Evolutionary conservation across 768 basidiomycete genomes (phyloP), one percentile per base, ranked within the genome.

Genomic region (Stropharia rugosoannulata): DNA sequence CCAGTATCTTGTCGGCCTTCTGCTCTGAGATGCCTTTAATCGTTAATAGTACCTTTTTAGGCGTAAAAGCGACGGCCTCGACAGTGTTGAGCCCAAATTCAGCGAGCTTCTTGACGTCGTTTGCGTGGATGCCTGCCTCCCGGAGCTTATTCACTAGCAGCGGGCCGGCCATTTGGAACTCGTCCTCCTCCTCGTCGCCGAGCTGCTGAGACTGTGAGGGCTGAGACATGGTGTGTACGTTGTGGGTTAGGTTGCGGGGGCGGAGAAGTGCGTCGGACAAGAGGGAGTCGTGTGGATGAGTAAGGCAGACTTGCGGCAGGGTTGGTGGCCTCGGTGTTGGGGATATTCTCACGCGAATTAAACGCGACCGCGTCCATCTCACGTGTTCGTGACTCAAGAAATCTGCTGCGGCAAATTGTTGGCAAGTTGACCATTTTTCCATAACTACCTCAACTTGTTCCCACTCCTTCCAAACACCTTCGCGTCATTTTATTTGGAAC

Each of bases 21-120:
- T 87, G 82, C 62, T 99, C 97, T 22, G 93, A 95, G 45, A 99
- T 97, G 9, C 97, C 97, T 71, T 98, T 98, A 63, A 98, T 95
- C 4, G 85, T 82, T 55, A 92, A 82, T 35, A 98, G 75, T 49
- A 79, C 79, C 76, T 98, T 98, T 82, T 98, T 97, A 12, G 96
- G 93, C 0, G 95, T 98, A 67, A 95, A 98, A 35, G 94, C 95
- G 49, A 98, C 93, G 13, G 93, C 84, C 69, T 99, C 97, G 59
- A 99, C 85, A 2, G 97, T 98, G 70, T 96, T 84, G 57, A 91
- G 81, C 11, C 97, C 97, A 29, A 91, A 93, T 49, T 97, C 95
- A 11, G 84, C 71, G 45, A 99, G 86, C 70, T 98, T 98, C 83
- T 95, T 93, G 76, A 95, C 87, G 66, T 98, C 97, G 63, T 93